Base-by-base conservation (phyloP, 2,329 filamentous ascomycete species). In the Claviceps digitariae region DNA sequence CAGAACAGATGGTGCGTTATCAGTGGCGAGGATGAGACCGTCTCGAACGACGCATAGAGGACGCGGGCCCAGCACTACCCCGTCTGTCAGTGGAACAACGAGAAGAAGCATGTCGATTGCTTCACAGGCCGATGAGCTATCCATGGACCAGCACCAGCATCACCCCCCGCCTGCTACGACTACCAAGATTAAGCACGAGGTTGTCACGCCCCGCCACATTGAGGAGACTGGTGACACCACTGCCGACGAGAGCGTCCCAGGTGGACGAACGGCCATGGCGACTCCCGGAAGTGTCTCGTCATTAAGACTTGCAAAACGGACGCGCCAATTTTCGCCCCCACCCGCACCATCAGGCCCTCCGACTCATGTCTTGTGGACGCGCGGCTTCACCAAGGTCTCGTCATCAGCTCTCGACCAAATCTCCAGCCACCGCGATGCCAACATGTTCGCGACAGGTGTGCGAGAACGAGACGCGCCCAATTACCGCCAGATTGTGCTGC, bases 361-460 rank as follows among this genome's bases (percentile, higher is more conserved):
- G 23, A 80, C 79, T 9, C 78, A 87, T 54, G 85, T 90, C 5
- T 73, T 87, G 43, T 87, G 86, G 74, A 88, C 86, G 15, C 82
- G 86, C 48, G 84, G 84, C 48, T 84, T 91, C 62, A 79, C 84
- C 38, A 82, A 84, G 59, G 86, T 88, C 15, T 84, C 83, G 34
- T 79, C 78, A 4, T 83, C 84, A 4, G 82, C 87, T 13, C 74
- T 90, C 57, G 86, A 90, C 63, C 83, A 88, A 60, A 86, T 90
- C 55, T 80, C 82, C 25, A 85, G 82, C 52, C 86, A 90, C 64
- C 84, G 86, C 36, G 81, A 86, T 59, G 87, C 86, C 47, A 88
- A 87, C 59, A 87, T 88, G 68, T 91, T 91, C 63, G 83, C 84
- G 29, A 83, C 83, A 52, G 83, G 84, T 1, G 77, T 91, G 49